Evolutionary conservation across 1,139 yeast species (phyloP).

Genomic region (Komagataea norvegica): DNA sequence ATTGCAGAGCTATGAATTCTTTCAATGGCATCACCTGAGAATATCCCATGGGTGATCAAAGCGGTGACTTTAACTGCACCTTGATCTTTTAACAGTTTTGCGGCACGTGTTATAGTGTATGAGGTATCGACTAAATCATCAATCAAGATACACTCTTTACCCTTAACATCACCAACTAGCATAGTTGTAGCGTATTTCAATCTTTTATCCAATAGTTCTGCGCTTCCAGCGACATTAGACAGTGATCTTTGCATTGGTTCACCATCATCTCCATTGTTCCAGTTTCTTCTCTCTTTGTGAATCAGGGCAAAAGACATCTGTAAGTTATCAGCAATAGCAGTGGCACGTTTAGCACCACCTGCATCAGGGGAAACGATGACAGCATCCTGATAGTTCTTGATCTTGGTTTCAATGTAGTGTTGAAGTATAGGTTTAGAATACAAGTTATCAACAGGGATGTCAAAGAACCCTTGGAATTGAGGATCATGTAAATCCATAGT

Average conservation of each 20-base stretch:
- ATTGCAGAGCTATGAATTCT: conserved; percentile 65
- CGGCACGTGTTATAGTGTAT: conserved; percentile 87
- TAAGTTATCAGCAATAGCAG: conserved; percentile 85
- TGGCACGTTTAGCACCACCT: conserved; percentile 97
- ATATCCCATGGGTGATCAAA: conserved; percentile 86
- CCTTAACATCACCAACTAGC: conserved; percentile 90
- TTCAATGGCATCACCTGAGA: conserved; percentile 85
- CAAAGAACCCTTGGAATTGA: conserved; percentile 91
- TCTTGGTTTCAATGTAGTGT: conserved; percentile 67
- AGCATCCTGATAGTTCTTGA: conserved; percentile 71
- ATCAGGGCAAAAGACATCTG: conserved; percentile 91
- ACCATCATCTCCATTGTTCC: conserved; percentile 13
- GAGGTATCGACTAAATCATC: conserved; percentile 96
- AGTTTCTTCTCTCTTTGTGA: conserved; percentile 81
- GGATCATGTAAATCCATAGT: conserved; percentile 98
- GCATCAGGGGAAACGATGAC: conserved; percentile 94
- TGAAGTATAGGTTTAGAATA: conserved; percentile 81
- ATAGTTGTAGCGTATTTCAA: conserved; percentile 63
- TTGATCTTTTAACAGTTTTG: conserved; percentile 83
- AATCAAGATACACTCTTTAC: conserved; percentile 75
- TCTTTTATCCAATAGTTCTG: conserved; percentile 27
- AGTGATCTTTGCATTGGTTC: neutral
- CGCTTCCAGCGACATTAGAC: conserved; percentile 11
- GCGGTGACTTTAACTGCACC: conserved; percentile 89
- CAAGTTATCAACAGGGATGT: conserved; percentile 87